A percentile compares a stretch with the other conserved stretches of the same genome.
phyloP scores from a whole-genome alignment of 257 asterid genomes.

The Paraleonurus japonicus region DNA sequence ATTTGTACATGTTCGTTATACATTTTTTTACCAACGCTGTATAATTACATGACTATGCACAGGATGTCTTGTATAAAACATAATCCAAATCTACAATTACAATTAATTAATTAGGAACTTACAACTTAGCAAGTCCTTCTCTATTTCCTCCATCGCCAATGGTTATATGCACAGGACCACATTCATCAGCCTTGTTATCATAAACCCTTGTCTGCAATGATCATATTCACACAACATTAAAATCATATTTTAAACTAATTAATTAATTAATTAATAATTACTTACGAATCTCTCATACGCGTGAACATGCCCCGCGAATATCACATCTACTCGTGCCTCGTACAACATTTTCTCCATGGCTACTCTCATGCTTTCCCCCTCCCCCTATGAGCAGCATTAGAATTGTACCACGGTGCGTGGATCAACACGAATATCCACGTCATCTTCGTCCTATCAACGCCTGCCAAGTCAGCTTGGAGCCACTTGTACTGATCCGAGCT shows the following conservation, averaged over 20 bases:
- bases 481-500: constrained; percentile 63
- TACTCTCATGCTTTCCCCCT: constrained; percentile 73
- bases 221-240: background rate
- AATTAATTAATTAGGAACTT: too few relatives aligned
- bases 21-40: too few relatives aligned
- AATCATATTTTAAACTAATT: too few relatives aligned
- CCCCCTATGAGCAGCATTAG: constrained; percentile 71
- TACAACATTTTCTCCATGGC: constrained; percentile 65
- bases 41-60: too few relatives aligned
- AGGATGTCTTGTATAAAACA: too few relatives aligned
- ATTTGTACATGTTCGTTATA: too few relatives aligned
- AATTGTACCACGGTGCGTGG: constrained; percentile 89
- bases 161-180: constrained; percentile 76
- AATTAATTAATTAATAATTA: too few relatives aligned
- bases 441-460: constrained; percentile 45
- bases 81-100: too few relatives aligned
- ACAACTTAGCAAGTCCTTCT: constrained; percentile 84
- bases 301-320: constrained; percentile 84
- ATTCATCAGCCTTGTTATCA: constrained; percentile 56
- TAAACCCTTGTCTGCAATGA: constrained; percentile 62
- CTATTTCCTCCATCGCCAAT: constrained; percentile 93
- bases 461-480: constrained; percentile 58
- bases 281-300: constrained; percentile 88
- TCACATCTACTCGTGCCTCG: constrained; percentile 54
- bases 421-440: constrained; percentile 67